A percentile compares a stretch with the other conserved stretches of the same genome.
phyloP scores from a whole-genome alignment of 306 rosid genomes.

The Vigna mungo region DNA sequence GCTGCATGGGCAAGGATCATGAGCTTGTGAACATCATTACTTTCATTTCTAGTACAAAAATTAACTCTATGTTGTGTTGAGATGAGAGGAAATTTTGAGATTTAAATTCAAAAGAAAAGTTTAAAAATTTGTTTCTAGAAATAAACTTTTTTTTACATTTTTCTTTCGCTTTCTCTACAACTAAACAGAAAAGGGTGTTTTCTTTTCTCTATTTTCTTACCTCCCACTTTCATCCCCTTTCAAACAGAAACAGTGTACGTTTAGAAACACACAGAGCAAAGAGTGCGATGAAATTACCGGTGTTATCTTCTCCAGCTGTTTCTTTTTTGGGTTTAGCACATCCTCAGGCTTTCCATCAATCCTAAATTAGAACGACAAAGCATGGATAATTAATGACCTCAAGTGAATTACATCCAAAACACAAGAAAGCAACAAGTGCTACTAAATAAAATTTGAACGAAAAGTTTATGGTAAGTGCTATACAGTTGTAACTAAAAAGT shows the following conservation, averaged over 20 bases:
- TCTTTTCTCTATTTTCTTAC: background rate
- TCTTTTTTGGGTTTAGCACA: conserved; percentile 98
- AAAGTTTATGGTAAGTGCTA: background rate
- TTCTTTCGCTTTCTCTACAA: background rate
- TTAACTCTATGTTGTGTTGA: background rate
- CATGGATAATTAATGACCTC: conserved; percentile 24
- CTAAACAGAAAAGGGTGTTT: background rate
- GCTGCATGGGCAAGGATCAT: conserved; percentile 61
- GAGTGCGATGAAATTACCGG: conserved; percentile 59
- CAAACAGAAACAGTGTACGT: background rate
- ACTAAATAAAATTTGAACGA: conserved; percentile 19
- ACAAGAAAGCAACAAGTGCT: conserved; percentile 11
- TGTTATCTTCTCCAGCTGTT: conserved; percentile 92
- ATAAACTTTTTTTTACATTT: too few species aligned
- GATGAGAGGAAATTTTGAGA: too few species aligned
- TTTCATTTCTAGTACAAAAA: conserved; percentile 11
- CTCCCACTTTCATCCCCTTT: background rate
- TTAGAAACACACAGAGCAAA: background rate
- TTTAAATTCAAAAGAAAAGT: too few species aligned
- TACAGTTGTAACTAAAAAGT: background rate
- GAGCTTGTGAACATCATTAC: conserved; percentile 31
- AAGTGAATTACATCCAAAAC: conserved; percentile 4
- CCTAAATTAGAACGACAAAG: conserved; percentile 52
- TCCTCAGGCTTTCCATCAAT: conserved; percentile 97
- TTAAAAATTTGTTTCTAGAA: too few species aligned